Conservation (phyloP, 768 basidiomycete genomes). For the Pulveroboletus sp. region DNA sequence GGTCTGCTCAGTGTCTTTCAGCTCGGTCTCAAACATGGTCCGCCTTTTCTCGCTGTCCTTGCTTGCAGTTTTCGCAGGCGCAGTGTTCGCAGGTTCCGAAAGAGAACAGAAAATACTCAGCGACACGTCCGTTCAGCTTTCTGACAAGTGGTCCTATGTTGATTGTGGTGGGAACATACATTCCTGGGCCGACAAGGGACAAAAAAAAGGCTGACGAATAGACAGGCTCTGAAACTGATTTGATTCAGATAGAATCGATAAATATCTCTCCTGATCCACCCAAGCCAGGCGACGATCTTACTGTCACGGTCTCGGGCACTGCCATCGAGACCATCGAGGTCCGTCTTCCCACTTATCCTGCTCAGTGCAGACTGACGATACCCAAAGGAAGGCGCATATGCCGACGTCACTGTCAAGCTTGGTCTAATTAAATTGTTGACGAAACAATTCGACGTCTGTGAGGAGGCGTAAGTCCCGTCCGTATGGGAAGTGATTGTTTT, state of each 20-base stretch:
- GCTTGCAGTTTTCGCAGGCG: conserved; percentile 24
- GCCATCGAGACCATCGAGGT: conserved; percentile 66
- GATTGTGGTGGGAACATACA: conserved; percentile 64
- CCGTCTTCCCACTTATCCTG: conserved; percentile 8
- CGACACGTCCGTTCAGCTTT: conserved; percentile 30
- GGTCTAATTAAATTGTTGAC: conserved; percentile 85
- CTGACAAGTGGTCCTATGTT: conserved; percentile 56
- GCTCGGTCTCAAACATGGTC: conserved; percentile 25
- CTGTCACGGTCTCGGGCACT: conserved; percentile 69
- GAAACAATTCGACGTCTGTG: conserved; percentile 83
- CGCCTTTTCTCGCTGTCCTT: conserved; percentile 24
- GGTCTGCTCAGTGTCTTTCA: conserved; percentile 18
- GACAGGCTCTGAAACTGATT: conserved; percentile 42
- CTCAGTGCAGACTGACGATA: conserved; percentile 7
- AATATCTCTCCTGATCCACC: conserved; percentile 83
- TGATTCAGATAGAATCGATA: conserved; percentile 67
- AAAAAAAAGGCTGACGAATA: conserved; percentile 3
- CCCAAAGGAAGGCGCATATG: conserved; percentile 81
- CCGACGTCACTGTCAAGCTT: conserved; percentile 88
- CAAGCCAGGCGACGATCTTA: conserved; percentile 77
- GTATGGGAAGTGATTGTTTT: background rate
- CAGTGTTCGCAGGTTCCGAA: conserved; percentile 20
- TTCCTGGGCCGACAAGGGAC: background rate
- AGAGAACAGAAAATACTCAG: conserved; percentile 30
- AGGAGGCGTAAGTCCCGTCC: conserved; percentile 75